These are phyloP conservation scores for Mycena albidolilacea DNA, from an alignment of 768 basidiomycete species.

Conservation along the genomic window DNA sequence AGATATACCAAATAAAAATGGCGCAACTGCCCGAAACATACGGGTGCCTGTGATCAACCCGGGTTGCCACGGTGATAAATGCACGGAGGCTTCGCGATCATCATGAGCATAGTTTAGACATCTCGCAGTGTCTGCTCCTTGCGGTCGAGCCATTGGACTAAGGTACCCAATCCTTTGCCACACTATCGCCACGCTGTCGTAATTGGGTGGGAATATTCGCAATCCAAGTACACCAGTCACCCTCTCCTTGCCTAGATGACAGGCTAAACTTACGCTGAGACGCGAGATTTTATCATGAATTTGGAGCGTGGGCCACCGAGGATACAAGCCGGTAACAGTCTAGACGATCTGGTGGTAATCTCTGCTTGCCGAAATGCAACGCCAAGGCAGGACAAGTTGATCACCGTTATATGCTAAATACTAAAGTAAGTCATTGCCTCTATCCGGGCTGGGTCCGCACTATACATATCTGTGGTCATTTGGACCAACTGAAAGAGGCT, in stretches of 20 bases:
- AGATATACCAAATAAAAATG: background rate
- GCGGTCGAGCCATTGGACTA: background rate
- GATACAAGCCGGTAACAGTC: background rate
- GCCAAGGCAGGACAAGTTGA: background rate
- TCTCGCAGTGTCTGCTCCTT: slow-evolving; percentile 1
- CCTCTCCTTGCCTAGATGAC: background rate
- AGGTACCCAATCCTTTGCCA: background rate
- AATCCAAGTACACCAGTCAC: slow-evolving; percentile 1
- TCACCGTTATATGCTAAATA: slow-evolving; percentile 13
- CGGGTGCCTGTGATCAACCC: background rate
- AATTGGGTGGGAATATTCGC: background rate
- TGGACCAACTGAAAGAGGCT: slow-evolving; percentile 7
- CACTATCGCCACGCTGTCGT: slow-evolving; percentile 4
- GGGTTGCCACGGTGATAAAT: slow-evolving; percentile 1
- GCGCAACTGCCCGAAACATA: slow-evolving; percentile 4
- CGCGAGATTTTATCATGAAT: background rate
- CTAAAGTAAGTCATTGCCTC: slow-evolving; percentile 1
- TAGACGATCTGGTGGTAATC: background rate
- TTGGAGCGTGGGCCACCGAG: slow-evolving; percentile 2
- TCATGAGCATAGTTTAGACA: background rate
- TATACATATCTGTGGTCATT: slow-evolving; percentile 2
- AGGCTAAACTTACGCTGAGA: background rate
- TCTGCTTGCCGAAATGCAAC: background rate
- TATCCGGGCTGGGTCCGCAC: slow-evolving; percentile 4
- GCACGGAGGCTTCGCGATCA: background rate